Evolutionary conservation across 768 basidiomycete genomes (phyloP), one percentile per base, ranked within the genome.

Genomic region (Xerocomus brunneocitrinus): DNA sequence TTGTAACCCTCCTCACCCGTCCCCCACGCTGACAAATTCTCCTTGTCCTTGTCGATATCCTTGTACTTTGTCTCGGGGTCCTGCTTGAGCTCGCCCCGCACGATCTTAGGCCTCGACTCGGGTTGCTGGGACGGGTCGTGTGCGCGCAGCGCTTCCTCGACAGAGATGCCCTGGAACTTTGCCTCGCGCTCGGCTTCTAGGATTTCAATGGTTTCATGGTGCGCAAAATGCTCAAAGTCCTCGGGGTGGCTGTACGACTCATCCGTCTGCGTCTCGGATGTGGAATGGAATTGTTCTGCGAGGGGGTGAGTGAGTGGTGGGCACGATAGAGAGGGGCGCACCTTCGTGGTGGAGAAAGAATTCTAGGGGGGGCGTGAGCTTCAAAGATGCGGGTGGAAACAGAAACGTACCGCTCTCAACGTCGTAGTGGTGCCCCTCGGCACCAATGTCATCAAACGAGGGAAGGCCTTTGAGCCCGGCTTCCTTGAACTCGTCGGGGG

Each of bases 261-360:
- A 66, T 98, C 95, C 0, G 93, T 94, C 70, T 98, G 97, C 0
- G 95, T 98, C 67, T 98, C 97, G 0, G 94, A 95, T 34, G 95
- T 98, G 28, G 85, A 87, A 72, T 99, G 97, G 77, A 79, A 97
- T 71, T 91, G 73, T 73, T 98, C 91, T 91, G 24, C 13, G 13
- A 6, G 22, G 22, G 24, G 24, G 12, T 41, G 40, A 41, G 40
- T 13, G 22, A 12, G 40, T 4, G 5, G 13, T 6, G 10, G 1
- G 3, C 10, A 9, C 10, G 5, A 25, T 25, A 42, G 6, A 25
- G 14, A 3, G 12, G 5, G 42, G 25, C 13, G 27, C 27, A 87
- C 93, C 95, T 83, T 99, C 97, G 71, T 99, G 97, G 65, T 98
- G 95, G 45, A 95, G 77, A 80, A 94, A 95, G 74, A 95, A 95